A percentile compares a stretch with the other conserved stretches of the same genome.
phyloP scores from a whole-genome alignment of 2,329 filamentous ascomycete species.

The Colletotrichum sp. region DNA sequence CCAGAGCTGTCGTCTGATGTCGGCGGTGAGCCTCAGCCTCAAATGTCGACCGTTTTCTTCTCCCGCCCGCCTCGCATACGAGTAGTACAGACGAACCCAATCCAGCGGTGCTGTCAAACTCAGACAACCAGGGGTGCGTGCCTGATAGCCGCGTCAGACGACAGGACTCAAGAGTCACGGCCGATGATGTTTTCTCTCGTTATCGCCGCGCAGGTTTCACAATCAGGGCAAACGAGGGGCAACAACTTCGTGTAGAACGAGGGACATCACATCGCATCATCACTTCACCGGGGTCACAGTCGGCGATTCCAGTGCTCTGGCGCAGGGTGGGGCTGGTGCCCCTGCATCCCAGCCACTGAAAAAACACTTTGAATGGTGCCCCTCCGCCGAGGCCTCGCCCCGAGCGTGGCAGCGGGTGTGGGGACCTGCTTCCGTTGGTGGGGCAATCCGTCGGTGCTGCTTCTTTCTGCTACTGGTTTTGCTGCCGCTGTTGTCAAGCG shows the following conservation, averaged over 20 bases:
- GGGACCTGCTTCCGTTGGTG: neutral
- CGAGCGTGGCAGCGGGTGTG: neutral
- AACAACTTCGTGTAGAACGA: neutral
- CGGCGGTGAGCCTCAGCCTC: constrained; percentile 1
- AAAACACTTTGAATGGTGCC: neutral
- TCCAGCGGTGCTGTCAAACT: neutral
- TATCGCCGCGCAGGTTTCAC: neutral
- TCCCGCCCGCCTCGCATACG: neutral
- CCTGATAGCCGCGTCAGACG: neutral
- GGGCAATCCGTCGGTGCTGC: neutral
- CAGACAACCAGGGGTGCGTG: neutral
- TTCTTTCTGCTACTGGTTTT: neutral
- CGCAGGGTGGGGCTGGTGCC: neutral
- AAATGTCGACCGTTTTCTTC: neutral
- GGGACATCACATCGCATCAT: neutral
- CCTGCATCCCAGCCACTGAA: constrained; percentile 15
- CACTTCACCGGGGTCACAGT: neutral
- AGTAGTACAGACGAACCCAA: neutral
- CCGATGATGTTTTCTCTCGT: neutral
- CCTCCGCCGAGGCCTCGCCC: neutral
- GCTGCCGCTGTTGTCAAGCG: neutral
- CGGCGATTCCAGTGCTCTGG: neutral
- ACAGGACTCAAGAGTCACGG: neutral
- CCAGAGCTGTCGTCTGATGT: neutral
- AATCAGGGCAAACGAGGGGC: neutral